phyloP scores from a whole-genome alignment of 2,329 filamentous ascomycete species.

The Calonectria henricotiae region DNA sequence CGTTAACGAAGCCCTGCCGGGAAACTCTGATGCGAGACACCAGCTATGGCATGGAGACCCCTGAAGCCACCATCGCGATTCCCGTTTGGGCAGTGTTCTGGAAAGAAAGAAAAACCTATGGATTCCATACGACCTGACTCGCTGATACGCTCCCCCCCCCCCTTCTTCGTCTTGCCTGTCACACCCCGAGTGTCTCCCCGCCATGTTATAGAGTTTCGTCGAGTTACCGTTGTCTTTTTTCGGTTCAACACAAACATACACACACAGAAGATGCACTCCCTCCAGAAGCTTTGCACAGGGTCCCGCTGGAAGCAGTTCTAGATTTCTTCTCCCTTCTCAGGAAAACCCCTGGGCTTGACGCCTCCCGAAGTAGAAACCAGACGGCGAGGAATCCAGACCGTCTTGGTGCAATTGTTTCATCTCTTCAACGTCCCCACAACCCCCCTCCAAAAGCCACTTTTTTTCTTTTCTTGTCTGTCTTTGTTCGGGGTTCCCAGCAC shows the following conservation, averaged over 20 bases:
- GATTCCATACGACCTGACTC: constrained; percentile 6
- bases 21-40: constrained; percentile 23
- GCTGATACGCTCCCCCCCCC: constrained; percentile 13
- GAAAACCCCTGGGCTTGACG: constrained; percentile 30
- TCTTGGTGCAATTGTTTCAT: constrained; percentile 35
- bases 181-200: constrained; percentile 31
- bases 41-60: constrained; percentile 8
- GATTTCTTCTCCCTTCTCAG: constrained; percentile 21
- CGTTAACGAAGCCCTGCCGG: constrained; percentile 19
- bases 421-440: constrained; percentile 37
- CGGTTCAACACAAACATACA: constrained; percentile 16
- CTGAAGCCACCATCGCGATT: constrained; percentile 25
- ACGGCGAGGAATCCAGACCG: constrained; percentile 40
- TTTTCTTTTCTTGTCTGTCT: background rate
- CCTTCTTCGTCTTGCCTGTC: background rate
- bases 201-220: constrained; percentile 39
- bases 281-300: constrained; percentile 44
- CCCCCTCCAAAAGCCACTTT: background rate
- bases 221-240: constrained; percentile 47
- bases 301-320: constrained; percentile 36
- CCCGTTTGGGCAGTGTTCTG: constrained; percentile 50
- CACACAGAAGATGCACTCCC: constrained; percentile 35
- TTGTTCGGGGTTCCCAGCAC: constrained; percentile 19
- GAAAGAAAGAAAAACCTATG: constrained; percentile 31
- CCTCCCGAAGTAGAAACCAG: constrained; percentile 33